Base-by-base conservation (phyloP, 164 flowering plant genomes). In the Nymphaea colorata region DNA sequence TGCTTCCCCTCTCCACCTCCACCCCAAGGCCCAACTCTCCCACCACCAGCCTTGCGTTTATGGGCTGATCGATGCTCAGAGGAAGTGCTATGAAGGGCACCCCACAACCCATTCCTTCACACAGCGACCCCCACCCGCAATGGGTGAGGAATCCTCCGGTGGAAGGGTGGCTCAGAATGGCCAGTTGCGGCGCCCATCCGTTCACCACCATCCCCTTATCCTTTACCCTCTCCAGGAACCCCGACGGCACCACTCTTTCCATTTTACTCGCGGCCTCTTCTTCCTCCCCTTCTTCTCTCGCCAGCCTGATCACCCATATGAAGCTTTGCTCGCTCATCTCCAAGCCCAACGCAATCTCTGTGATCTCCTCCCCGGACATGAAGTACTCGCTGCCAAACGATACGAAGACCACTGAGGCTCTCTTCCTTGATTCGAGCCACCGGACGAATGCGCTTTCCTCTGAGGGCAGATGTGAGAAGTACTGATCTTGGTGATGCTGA, bases 361-460 rank as follows among this genome's bases (percentile, higher is more conserved):
- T 71, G 4, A 72, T 71, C 69, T 79, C 76, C 41, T 75, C 79
- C 65, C 57, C 65, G 15, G 75, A 72, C 41, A 76, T 69, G 71
- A 76, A 79, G 47, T 74, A 80, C 69, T 80, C 85, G 25, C 76
- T 82, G 2, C 85, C 85, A 65, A 80, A 78, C 2, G 83, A 79
- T 15, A 76, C 81, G 62, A 70, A 80, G 47, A 80, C 77, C 0
- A 45, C 60, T 1, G 81, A 78, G n/a, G 51, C n/a, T 15, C 6
- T 18, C 2, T 72, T 71, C 69, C 72, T 79, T 59, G 64, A 41
- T n/a, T 45, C 61, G 16, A 82, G 81, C 84, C 82, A 82, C 6
- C 67, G 68, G 3, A 64, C 65, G 62, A 72, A 67, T 43, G 8
- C 17, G 12, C 10, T 25, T 44, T 61, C 36, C 36, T 25, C 36